Base-by-base conservation (phyloP, 345 rosid genomes). In the Microthlaspi erraticum region DNA sequence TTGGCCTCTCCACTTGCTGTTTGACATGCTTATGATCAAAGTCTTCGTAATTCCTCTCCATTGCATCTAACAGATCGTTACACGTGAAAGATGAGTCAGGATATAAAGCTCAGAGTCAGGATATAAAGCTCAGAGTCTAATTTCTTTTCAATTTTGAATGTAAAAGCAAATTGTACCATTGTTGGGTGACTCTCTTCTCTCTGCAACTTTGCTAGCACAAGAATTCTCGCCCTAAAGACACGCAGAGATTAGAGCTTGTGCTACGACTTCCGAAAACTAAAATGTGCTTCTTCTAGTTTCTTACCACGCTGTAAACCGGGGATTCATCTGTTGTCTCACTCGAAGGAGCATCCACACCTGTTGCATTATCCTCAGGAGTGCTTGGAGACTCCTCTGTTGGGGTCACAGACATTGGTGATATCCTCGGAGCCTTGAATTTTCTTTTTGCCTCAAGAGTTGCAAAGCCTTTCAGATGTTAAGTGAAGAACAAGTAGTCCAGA, bases 401-500 rank as follows among this genome's bases (percentile, higher is more conserved):
- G 74, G 79, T 81, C 78, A 82, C 46, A 76, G 68, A 59, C 39
- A 70, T 72, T 45, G 85, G 85, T 16, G 89, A 86, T 55, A 60
- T 56, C 20, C 89, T 81, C 48, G 96, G 92, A 52, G 90, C 83
- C 76, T 67, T 84, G 77, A 89, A 89, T 58, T 82, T 82, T 77
- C 91, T 81, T 81, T 86, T 89, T 45, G 95, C 87, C 82, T 91
- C 99, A 31, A 84, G 72, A 64, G 97, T 88, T 76, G 99, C 90
- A 79, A 80, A 82, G 79, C 94, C 96, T 94, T 80, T 41, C 31
- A 49, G 20, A 42, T 33, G 83, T 86, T 79, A 83, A 87, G 86
- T 43, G 43, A 84, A 85, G 60, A 68, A 64, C 58, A 46, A 12
- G 49, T 31, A 61, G 7, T 55, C 26, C 45, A 19, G 55, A 63